These are phyloP conservation scores for Gnomoniopsis sp. DNA, from an alignment of 2,329 filamentous ascomycete genomes.

Conservation along the genomic window DNA sequence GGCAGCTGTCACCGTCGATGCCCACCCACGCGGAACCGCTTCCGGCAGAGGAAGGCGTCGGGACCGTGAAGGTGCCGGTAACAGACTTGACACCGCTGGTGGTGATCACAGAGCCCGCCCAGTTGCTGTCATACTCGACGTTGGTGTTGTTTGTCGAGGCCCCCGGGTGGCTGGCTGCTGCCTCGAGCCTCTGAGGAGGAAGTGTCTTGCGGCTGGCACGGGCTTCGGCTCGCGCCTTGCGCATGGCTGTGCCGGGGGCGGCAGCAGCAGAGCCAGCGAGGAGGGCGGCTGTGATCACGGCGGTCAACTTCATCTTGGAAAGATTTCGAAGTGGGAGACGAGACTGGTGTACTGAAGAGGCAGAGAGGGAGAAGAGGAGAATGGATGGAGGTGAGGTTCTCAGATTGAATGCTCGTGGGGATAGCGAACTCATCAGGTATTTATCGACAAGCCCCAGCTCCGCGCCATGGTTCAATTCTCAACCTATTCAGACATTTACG, in stretches of 20 bases:
- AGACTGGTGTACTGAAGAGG: no score
- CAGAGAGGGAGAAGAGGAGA: no score
- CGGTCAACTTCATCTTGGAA: constrained; percentile 8
- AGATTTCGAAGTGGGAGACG: neutral
- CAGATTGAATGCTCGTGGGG: no score
- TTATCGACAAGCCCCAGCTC: no score
- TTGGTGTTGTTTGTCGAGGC: constrained; percentile 10
- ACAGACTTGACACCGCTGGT: constrained; percentile 48
- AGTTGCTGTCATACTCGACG: constrained; percentile 36
- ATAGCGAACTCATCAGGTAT: no score
- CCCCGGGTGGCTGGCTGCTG: neutral
- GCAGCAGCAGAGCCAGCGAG: constrained; percentile 38
- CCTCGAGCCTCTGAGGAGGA: neutral
- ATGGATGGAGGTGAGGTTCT: no score
- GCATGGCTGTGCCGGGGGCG: constrained; percentile 38
- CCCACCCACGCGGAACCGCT: constrained; percentile 57
- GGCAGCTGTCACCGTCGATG: constrained; percentile 56
- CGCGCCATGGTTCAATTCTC: no score
- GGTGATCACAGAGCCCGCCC: constrained; percentile 54
- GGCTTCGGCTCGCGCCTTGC: constrained; percentile 20
- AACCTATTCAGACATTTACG: no score
- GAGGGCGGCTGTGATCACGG: constrained; percentile 31
- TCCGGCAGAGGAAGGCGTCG: constrained; percentile 35
- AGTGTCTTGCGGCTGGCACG: neutral
- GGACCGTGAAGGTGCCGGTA: constrained; percentile 49